phyloP scores from a whole-genome alignment of 371 early-diverging fungal species.

The Zopfochytrium polystomum region DNA sequence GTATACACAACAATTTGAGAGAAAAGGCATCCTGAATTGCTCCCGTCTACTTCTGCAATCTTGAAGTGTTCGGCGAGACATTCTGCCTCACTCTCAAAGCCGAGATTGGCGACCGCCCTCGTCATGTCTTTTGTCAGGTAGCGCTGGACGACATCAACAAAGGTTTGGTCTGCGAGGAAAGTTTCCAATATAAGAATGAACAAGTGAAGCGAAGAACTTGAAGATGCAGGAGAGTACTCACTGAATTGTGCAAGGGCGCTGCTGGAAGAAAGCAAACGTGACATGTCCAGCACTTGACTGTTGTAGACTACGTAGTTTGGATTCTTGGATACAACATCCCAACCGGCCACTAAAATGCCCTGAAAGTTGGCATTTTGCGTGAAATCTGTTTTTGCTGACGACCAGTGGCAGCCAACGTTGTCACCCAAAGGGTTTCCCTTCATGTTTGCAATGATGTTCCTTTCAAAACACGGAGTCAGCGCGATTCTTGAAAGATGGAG shows the following conservation, averaged over 20 bases:
- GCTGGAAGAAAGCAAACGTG: too few relatives aligned
- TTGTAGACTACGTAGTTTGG: too few relatives aligned
- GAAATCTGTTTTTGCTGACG: not conserved
- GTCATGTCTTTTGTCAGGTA: not conserved
- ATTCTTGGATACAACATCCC: too few relatives aligned
- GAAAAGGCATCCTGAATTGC: constrained; percentile 32
- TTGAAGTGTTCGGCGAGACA: constrained; percentile 39
- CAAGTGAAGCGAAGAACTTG: too few relatives aligned
- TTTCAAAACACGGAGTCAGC: too few relatives aligned
- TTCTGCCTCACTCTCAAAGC: constrained; percentile 30
- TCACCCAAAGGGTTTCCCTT: too few relatives aligned
- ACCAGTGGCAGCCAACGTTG: not conserved
- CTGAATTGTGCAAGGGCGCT: too few relatives aligned
- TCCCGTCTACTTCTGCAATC: constrained; percentile 36
- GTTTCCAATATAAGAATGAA: not conserved
- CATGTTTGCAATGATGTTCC: too few relatives aligned
- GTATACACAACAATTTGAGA: constrained; percentile 32
- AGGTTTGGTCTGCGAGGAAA: not conserved
- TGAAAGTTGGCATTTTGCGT: not conserved
- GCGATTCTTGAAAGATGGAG: too few relatives aligned
- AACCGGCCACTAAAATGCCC: not conserved
- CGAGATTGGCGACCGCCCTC: too few relatives aligned
- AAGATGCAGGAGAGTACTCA: too few relatives aligned
- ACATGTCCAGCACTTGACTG: too few relatives aligned
- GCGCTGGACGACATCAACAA: not conserved